Evolutionary conservation across 805 yeast genomes (phyloP).

Genomic region (Zygosaccharomyces kombuchaensis): DNA sequence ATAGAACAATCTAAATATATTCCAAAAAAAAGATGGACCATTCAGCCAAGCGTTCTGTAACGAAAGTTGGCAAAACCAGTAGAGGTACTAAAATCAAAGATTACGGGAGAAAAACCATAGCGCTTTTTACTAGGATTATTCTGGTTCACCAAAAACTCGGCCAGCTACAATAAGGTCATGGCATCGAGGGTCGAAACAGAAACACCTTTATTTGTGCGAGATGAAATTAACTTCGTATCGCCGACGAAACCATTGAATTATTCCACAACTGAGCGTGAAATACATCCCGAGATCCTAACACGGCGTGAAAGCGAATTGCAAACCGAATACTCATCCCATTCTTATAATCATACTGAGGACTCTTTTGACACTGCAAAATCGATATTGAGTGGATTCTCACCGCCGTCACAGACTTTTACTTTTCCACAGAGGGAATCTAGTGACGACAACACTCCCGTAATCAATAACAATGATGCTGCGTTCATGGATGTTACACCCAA

Average conservation of each 20-base stretch:
- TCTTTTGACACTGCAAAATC: slow-evolving; percentile 10
- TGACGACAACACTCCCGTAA: slow-evolving; percentile 10
- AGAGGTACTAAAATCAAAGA: not conserved
- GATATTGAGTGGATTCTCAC: not conserved
- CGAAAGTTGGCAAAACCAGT: not conserved
- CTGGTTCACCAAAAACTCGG: not conserved
- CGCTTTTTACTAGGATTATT: not conserved
- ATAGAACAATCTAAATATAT: slow-evolving; percentile 1
- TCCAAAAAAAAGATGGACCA: not conserved
- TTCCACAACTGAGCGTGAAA: not conserved
- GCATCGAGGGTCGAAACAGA: slow-evolving; percentile 9
- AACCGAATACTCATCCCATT: slow-evolving; percentile 3
- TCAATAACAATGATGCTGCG: not conserved
- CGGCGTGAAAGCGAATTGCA: not conserved
- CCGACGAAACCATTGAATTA: slow-evolving; percentile 10
- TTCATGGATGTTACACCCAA: slow-evolving; percentile 8
- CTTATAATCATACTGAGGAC: slow-evolving; percentile 6
- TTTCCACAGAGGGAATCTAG: slow-evolving; percentile 5
- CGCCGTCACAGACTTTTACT: slow-evolving; percentile 1
- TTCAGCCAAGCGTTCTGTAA: not conserved
- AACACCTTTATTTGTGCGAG: slow-evolving; percentile 11
- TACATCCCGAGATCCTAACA: not conserved
- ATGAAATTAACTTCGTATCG: slow-evolving; percentile 8
- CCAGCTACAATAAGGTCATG: slow-evolving; percentile 6
- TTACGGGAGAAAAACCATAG: not conserved